Conservation (phyloP, 2,329 filamentous ascomycete genomes). For the Aspergillus terreus region DNA sequence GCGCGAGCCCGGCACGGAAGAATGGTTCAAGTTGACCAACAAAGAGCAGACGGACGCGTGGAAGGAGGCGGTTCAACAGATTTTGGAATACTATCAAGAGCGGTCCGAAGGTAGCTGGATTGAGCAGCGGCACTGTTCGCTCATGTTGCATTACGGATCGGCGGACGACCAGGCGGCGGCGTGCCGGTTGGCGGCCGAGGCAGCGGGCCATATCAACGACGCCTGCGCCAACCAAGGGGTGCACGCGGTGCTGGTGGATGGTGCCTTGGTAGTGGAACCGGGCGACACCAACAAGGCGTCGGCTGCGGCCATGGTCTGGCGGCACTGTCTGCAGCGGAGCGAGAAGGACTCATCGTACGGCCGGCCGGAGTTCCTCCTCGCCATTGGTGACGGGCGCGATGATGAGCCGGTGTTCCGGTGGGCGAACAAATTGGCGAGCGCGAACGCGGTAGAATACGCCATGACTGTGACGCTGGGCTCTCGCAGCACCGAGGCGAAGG, state of each 20-base stretch:
- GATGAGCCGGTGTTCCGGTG: slow-evolving; percentile 93
- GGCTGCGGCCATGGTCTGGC: slow-evolving; percentile 71
- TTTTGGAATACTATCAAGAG: slow-evolving; percentile 85
- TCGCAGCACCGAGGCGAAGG: slow-evolving; percentile 81
- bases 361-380: slow-evolving; percentile 76
- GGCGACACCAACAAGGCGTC: slow-evolving; percentile 84
- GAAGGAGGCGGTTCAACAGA: slow-evolving; percentile 79
- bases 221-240: slow-evolving; percentile 80
- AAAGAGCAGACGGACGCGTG: slow-evolving; percentile 66
- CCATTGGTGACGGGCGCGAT: slow-evolving; percentile 85
- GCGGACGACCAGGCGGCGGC: slow-evolving; percentile 74
- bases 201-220: slow-evolving; percentile 92
- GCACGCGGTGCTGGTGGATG: slow-evolving; percentile 75
- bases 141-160: slow-evolving; percentile 86
- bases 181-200: slow-evolving; percentile 77
- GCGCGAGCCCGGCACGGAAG: slow-evolving; percentile 62
- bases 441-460: slow-evolving; percentile 62
- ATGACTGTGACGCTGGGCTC: slow-evolving; percentile 83
- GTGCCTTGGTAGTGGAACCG: slow-evolving; percentile 79
- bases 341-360: slow-evolving; percentile 36
- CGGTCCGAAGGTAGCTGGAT: slow-evolving; percentile 83
- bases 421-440: slow-evolving; percentile 72
- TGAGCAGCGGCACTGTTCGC: slow-evolving; percentile 85
- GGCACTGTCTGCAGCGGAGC: slow-evolving; percentile 57
- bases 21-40: slow-evolving; percentile 78